These are phyloP conservation scores for Oryza glaberrima DNA, from an alignment of 176 grass and related monocot species.

Conservation along the genomic window DNA sequence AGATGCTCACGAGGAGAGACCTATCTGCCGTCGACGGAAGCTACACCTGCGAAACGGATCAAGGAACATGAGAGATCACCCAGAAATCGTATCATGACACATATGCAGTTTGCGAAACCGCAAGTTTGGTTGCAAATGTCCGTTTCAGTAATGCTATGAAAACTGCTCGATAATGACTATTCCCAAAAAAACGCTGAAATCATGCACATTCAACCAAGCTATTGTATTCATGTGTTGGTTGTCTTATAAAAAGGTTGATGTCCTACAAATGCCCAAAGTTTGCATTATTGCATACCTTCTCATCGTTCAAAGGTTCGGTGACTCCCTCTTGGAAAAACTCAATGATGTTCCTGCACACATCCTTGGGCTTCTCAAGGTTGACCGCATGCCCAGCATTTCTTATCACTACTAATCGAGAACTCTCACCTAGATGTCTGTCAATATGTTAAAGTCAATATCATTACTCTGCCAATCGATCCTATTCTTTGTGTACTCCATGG, in stretches of 20 bases:
- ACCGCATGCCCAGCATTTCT: constrained; percentile 87
- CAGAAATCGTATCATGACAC: not conserved
- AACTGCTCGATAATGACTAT: not conserved
- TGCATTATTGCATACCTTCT: constrained; percentile 32
- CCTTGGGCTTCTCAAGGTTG: constrained; percentile 84
- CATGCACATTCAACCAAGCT: not conserved
- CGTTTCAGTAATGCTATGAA: not conserved
- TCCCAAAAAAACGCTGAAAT: not conserved
- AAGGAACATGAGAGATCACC: not conserved
- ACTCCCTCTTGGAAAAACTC: constrained; percentile 54
- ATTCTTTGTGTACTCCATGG: not conserved
- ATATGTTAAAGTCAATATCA: constrained; percentile 31
- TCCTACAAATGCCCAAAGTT: not conserved
- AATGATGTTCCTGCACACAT: constrained; percentile 63
- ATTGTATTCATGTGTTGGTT: not conserved
- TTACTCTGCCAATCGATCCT: not conserved
- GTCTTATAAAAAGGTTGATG: not conserved
- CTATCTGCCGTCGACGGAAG: not conserved
- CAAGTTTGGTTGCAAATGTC: not conserved
- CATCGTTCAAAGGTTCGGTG: constrained; percentile 1
- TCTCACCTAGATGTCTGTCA: constrained; percentile 79
- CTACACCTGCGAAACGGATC: constrained; percentile 35
- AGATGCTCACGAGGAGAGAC: not conserved
- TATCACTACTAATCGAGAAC: constrained; percentile 68
- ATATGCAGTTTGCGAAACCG: not conserved